Base-by-base conservation (phyloP, 805 yeast genomes). In the Candida ficus region DNA sequence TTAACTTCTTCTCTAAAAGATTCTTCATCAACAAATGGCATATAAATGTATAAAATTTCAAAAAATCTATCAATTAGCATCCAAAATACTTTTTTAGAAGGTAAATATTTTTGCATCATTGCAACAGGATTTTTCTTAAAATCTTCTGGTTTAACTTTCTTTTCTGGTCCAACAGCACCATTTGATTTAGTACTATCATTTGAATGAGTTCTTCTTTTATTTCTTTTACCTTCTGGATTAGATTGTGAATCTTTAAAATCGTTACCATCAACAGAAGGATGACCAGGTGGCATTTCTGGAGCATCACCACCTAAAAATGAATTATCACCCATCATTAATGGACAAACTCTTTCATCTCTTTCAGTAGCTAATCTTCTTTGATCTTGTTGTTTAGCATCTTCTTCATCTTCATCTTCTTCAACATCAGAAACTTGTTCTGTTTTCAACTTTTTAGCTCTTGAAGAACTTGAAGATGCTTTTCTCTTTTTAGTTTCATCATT, bases 21-120 rank as follows among this genome's bases (percentile, higher is more conserved):
- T 38, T 50, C 62, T 54, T 82, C 87, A 57, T 82, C 88, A 26
- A 82, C 60, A 46, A 73, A 78, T 3, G 93, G 90, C 50, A 82
- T 66, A 42, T 73, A 79, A 12, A 84, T 73, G 54, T 83, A 83
- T 5, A 82, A 60, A 26, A 70, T 66, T 10, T 67, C 68, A 54
- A 83, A 83, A 47, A 75, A 83, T 46, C 79, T 63, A 43, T 79
- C 76, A 22, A 82, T 61, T 36, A 79, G 62, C 33, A 69, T 52
- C 76, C 83, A 75, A 8, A 80, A 66, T 1, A 76, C 68, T 42
- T 66, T 68, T 49, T 74, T 73, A 22, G 63, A 68, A 0, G 90
- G 90, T 35, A 82, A 50, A 38, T 66, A 61, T 41, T 63, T 63
- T 46, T 71, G 71, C 44, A 70, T 64, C 53, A 48, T 47, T 4